These are phyloP conservation scores for Melocanna baccifera DNA, from an alignment of 176 grass and related monocot genomes.

Conservation along the genomic window DNA sequence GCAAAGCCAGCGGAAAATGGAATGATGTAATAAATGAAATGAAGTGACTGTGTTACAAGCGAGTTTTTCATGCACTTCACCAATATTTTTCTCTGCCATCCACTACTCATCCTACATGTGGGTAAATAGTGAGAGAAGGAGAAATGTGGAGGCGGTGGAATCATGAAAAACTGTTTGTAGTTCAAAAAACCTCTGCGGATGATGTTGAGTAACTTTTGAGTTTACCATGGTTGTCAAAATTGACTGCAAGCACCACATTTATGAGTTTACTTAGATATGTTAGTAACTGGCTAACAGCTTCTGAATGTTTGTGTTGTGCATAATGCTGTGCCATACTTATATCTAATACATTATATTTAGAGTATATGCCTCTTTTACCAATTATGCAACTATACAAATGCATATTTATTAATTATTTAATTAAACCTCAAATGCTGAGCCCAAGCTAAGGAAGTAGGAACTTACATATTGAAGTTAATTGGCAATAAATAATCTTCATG, in stretches of 20 bases:
- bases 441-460: background rate
- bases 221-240: background rate
- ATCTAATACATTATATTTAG: background rate
- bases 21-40: background rate
- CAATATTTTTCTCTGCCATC: background rate
- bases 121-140: background rate
- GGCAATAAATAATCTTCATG: background rate
- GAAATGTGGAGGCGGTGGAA: background rate
- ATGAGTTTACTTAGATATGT: background rate
- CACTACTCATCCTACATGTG: background rate
- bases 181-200: background rate
- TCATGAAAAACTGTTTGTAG: background rate
- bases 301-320: background rate
- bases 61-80: background rate
- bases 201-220: background rate
- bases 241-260: conserved; percentile 2
- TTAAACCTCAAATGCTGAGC: background rate
- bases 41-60: background rate
- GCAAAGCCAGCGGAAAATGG: background rate
- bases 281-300: background rate
- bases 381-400: conserved; percentile 13
- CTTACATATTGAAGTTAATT: background rate
- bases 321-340: background rate
- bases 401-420: conserved; percentile 8
- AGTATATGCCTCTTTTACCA: conserved; percentile 9